Conservation (phyloP, 768 basidiomycete species). For the Sporobolomyces phaffii region DNA sequence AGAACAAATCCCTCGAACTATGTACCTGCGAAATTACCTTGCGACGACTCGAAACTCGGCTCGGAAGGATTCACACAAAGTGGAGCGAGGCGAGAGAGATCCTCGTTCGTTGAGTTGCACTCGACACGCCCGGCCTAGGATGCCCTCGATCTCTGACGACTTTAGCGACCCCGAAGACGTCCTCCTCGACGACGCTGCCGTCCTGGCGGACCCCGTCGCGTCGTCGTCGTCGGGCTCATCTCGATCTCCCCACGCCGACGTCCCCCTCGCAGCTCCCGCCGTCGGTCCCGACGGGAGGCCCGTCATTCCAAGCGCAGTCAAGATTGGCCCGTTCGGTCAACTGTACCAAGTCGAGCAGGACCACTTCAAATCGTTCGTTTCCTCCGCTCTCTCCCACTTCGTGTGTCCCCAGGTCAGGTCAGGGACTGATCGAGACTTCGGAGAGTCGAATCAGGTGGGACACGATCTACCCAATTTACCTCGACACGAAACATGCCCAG, state of each 20-base stretch:
- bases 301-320: conserved; percentile 5
- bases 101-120: background rate
- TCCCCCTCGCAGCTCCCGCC: background rate
- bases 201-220: background rate
- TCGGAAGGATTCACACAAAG: background rate
- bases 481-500: conserved; percentile 88
- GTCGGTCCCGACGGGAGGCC: background rate
- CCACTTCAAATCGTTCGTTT: conserved; percentile 12
- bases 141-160: conserved; percentile 36
- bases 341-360: background rate
- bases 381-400: background rate
- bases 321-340: background rate
- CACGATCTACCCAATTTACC: conserved; percentile 80
- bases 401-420: no score
- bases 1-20: no score
- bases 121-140: background rate
- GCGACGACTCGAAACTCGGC: no score
- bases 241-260: background rate
- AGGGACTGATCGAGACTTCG: no score
- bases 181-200: background rate
- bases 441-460: no score
- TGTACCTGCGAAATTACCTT: no score
- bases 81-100: background rate
- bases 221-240: background rate
- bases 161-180: conserved; percentile 31